Conservation (phyloP, 257 asterid species). For the Sherardia arvensis region DNA sequence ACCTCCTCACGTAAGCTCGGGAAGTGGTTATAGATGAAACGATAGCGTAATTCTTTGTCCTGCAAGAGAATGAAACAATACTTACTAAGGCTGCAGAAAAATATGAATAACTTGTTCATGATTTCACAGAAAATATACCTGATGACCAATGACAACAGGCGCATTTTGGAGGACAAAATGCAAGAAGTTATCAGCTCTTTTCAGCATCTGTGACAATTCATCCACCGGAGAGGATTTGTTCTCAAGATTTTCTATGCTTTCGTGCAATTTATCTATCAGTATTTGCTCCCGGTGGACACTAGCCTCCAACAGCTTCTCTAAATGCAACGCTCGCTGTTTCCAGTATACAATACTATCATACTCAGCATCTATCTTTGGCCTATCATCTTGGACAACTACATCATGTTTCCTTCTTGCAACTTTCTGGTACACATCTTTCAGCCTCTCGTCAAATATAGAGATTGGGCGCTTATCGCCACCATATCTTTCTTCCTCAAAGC, state of each 20-base stretch:
- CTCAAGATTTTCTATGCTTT: slow-evolving; percentile 73
- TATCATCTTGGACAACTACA: slow-evolving; percentile 32
- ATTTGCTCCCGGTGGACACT: slow-evolving; percentile 46
- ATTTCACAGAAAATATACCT: slow-evolving; percentile 26
- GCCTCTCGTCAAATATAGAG: slow-evolving; percentile 62
- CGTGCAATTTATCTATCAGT: slow-evolving; percentile 55
- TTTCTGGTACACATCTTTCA: slow-evolving; percentile 46
- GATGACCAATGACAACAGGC: slow-evolving; percentile 91
- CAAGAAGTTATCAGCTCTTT: slow-evolving; percentile 78
- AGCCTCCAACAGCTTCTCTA: slow-evolving; percentile 63
- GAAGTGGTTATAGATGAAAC: slow-evolving; percentile 94
- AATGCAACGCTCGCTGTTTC: slow-evolving; percentile 56
- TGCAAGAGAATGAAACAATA: slow-evolving; percentile 18
- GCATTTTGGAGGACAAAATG: slow-evolving; percentile 91
- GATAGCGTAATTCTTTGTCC: slow-evolving; percentile 78
- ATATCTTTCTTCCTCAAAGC: slow-evolving; percentile 63
- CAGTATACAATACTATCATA: slow-evolving; percentile 55
- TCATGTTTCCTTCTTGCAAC: slow-evolving; percentile 45
- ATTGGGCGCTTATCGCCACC: slow-evolving; percentile 77
- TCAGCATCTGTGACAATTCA: slow-evolving; percentile 62
- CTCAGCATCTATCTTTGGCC: slow-evolving; percentile 55
- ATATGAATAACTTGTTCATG: background rate
- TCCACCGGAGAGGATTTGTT: slow-evolving; percentile 84
- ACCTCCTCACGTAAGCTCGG: slow-evolving; percentile 87
- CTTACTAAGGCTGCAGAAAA: background rate